Evolutionary conservation across 2,329 filamentous ascomycete species (phyloP), one percentile per base, ranked within the genome.

Genomic region (Acrocalymma vagum): DNA sequence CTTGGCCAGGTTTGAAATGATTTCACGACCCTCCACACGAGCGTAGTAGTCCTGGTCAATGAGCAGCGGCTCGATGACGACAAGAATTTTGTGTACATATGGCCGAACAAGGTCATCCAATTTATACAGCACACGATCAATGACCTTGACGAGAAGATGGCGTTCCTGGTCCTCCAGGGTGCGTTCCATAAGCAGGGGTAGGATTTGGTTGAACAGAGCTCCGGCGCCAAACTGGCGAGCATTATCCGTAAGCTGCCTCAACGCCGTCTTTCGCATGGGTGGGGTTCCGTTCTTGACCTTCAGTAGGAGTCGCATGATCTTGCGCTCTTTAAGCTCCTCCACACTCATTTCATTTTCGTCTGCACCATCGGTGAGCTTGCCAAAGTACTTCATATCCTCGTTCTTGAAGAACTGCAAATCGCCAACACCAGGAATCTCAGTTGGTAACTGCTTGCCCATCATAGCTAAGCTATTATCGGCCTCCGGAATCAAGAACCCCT

Each of bases 21-120:
- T 99, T 70, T 99, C 94, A 57, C 94, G 90, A 71, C 94, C 94
- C 72, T 99, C 94, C 5, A 99, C 94, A 69, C 94, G 87, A 27
- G 95, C 94, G 70, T 99, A 99, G 74, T 99, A 99, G 73, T 99
- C 95, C 75, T 99, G 94, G 66, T 99, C 95, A 63, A 99, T 99
- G 54, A 99, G 87, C 33, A 99, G 79, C n/a, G 94, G 94, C 71
- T 99, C 95, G 60, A 99, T 99, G 65, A 99, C 94, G 37, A 99
- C 94, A 42, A 99, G 74, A 49, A 99, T 99, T 77, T 97, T 97
- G 77, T 99, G 95, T 11, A 96, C 93, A 53, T 93, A 99, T 15
- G 94, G 94, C 26, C 94, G 85, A 38, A 99, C 94, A 53, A 97
- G 81, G 61, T 99, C 94, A 67, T 97, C 94, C 16, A 99, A 84